phyloP scores from a whole-genome alignment of 768 basidiomycete species.

The Albatrellus ellisii region DNA sequence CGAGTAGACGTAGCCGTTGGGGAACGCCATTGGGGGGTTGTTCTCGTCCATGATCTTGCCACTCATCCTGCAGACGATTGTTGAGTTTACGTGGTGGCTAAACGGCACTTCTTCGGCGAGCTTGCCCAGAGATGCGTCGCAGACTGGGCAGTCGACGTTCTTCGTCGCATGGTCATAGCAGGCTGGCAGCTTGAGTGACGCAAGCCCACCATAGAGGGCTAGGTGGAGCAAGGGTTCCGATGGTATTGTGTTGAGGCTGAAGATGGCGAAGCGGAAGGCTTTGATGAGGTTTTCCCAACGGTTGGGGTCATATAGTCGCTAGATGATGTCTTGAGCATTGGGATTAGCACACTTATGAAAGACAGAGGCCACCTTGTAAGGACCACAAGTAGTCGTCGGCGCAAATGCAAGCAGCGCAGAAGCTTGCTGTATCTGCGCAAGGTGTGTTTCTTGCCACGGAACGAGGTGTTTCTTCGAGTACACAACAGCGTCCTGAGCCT shows the following conservation, averaged over 20 bases:
- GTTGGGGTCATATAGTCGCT: slow-evolving; percentile 74
- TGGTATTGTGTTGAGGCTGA: slow-evolving; percentile 78
- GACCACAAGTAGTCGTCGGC: slow-evolving; percentile 54
- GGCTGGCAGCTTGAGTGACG: slow-evolving; percentile 78
- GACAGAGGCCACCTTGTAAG: slow-evolving; percentile 39
- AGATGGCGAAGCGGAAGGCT: slow-evolving; percentile 78
- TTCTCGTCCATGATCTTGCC: slow-evolving; percentile 94
- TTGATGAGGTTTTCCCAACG: slow-evolving; percentile 69
- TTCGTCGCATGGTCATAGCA: slow-evolving; percentile 54
- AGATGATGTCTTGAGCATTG: slow-evolving; percentile 2
- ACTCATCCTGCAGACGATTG: slow-evolving; percentile 83
- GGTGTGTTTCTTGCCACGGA: slow-evolving; percentile 73
- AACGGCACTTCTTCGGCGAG: slow-evolving; percentile 81
- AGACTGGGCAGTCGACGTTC: slow-evolving; percentile 87
- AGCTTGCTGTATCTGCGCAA: slow-evolving; percentile 63
- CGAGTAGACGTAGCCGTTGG: slow-evolving; percentile 90
- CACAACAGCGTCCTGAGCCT: slow-evolving; percentile 63
- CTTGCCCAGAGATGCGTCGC: slow-evolving; percentile 61
- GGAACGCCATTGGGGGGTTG: slow-evolving; percentile 86
- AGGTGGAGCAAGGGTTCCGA: slow-evolving; percentile 80
- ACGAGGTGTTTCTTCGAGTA: slow-evolving; percentile 76
- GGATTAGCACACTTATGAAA: background rate
- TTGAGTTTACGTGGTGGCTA: slow-evolving; percentile 91
- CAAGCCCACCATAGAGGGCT: slow-evolving; percentile 82
- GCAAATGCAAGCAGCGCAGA: slow-evolving; percentile 66